phyloP scores from a whole-genome alignment of 495 filamentous ascomycete species.

The Hypoxylon trugodes region DNA sequence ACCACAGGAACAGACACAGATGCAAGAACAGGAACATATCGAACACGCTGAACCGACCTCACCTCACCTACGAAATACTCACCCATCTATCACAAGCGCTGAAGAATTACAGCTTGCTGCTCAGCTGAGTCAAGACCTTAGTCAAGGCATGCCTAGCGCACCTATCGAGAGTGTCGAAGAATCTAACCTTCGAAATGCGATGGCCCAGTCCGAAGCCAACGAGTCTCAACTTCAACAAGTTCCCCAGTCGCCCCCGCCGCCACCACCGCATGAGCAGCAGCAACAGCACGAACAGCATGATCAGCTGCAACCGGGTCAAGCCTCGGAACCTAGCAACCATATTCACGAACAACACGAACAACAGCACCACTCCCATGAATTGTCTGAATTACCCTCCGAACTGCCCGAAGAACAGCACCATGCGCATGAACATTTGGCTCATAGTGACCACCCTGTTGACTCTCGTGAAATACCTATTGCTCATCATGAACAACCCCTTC shows the following conservation, averaged over 20 bases:
- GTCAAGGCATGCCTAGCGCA: slow-evolving; percentile 38
- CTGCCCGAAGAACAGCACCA: no score
- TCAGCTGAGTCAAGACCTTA: slow-evolving; percentile 58
- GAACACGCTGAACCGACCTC: slow-evolving; percentile 43
- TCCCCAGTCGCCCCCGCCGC: no score
- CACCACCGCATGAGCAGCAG: no score
- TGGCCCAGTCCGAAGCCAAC: slow-evolving; percentile 28
- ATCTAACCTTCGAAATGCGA: slow-evolving; percentile 26
- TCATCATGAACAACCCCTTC: slow-evolving; percentile 15
- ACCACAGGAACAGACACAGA: slow-evolving; percentile 17
- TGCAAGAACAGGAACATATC: slow-evolving; percentile 12
- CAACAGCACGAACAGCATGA: no score
- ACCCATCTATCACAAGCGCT: slow-evolving; percentile 46
- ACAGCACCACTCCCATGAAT: no score
- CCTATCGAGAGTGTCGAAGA: slow-evolving; percentile 34
- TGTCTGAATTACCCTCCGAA: no score
- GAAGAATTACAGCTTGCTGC: slow-evolving; percentile 63
- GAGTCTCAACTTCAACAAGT: slow-evolving; percentile 34
- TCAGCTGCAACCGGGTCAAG: slow-evolving; percentile 17
- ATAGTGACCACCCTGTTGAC: slow-evolving; percentile 28
- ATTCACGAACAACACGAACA: slow-evolving; percentile 34
- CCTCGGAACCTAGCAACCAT: slow-evolving; percentile 38
- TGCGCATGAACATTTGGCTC: slow-evolving; percentile 27
- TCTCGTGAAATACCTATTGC: slow-evolving; percentile 7
- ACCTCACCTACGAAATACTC: slow-evolving; percentile 43